Base-by-base conservation (phyloP, 2,329 filamentous ascomycete species). In the Verticillium klebahnii region DNA sequence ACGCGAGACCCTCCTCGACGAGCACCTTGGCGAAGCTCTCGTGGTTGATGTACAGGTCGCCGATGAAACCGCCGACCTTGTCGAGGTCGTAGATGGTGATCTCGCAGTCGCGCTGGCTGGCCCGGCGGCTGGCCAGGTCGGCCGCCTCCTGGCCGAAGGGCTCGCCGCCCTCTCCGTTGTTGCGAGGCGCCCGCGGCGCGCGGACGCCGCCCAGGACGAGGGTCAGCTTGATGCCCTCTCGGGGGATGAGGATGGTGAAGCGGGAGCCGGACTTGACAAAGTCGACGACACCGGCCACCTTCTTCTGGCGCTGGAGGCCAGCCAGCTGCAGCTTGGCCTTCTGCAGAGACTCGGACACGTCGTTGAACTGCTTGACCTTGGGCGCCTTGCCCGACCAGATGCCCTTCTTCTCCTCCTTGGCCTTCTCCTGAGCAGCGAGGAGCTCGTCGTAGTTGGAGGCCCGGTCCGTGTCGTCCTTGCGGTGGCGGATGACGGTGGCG, bases 11-110 rank as follows among this genome's bases (percentile, higher is more conserved):
- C 77, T 99, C 95, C 76, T 98, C 95, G 1, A 99, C 87, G 1
- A 99, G 85, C 2, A 92, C 76, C 81, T 97, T 97, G 70, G 93
- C 92, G 72, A 99, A 96, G 80, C 91, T 98, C 78, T 98, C 94
- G 60, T 93, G 91, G 81, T 93, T 94, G 74, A 99, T 86, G 75
- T 93, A 97, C 29, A 99, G 83, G 15, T 92, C 91, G 61, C 95
- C 95, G 68, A 99, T 98, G 81, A 99, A 99, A 40, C 95, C 95
- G 69, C 95, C 95, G 31, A 95, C 89, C 82, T 97, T 98, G 82
- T 99, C 95, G 68, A 92, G 91, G 70, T 93, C 93, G 74, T 97
- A 89, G 23, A 99, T 90, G 69, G 99, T 93, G 62, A 99, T 91
- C 76, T 98, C 94, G 57, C 95, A 93, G 75, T 99, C 95, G 60